Evolutionary conservation across 192 early-diverging fungal genomes (phyloP).

Genomic region (Podila minutissima): DNA sequence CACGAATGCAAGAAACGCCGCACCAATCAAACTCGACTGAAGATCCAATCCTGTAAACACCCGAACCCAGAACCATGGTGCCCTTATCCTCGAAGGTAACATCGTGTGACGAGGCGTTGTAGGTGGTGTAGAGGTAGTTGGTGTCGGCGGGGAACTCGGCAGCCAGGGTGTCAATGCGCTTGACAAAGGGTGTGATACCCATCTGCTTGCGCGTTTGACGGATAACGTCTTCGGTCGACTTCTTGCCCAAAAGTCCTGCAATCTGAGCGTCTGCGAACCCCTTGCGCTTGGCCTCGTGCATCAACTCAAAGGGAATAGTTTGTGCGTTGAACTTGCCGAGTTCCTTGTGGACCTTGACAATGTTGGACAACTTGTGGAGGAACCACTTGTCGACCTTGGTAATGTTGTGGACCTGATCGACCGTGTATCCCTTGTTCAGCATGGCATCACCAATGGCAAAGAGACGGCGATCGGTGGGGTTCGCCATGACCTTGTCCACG

Average conservation of each 20-base stretch:
- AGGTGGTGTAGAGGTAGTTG: conserved; percentile 99
- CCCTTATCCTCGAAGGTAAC: conserved; percentile 89
- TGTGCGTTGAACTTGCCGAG: conserved; percentile 60
- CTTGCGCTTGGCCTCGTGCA: conserved; percentile 82
- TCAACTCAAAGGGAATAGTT: conserved; percentile 65
- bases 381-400: conserved; percentile 98
- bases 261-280: conserved; percentile 95
- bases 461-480: conserved; percentile 94
- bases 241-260: conserved; percentile 59
- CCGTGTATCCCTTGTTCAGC: conserved; percentile 86
- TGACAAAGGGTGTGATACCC: conserved; percentile 89
- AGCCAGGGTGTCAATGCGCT: conserved; percentile 96
- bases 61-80: conserved; percentile 96
- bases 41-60: conserved; percentile 97
- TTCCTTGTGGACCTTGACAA: conserved; percentile 80
- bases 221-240: conserved; percentile 72
- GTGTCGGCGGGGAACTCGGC: conserved; percentile 97
- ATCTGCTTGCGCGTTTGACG: conserved; percentile 73
- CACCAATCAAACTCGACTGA: conserved; percentile 99
- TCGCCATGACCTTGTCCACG: conserved; percentile 87
- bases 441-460: conserved; percentile 98
- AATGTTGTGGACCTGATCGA: conserved; percentile 90
- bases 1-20: conserved; percentile 82
- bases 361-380: conserved; percentile 91
- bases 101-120: conserved; percentile 89